phyloP scores from a whole-genome alignment of 768 basidiomycete species.

The Lyophyllum decastes region DNA sequence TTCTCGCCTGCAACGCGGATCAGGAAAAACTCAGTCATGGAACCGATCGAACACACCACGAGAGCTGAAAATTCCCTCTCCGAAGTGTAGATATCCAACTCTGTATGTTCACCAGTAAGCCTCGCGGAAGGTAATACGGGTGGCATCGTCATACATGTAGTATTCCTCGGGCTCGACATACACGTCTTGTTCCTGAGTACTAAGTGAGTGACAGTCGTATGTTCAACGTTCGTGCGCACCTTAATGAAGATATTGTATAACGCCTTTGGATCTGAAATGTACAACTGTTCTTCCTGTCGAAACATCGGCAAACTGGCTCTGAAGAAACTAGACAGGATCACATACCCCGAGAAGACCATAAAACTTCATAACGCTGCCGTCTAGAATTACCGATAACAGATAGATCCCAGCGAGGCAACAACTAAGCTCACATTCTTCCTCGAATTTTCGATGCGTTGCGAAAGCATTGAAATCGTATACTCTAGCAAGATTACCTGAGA shows the following conservation, averaged over 20 bases:
- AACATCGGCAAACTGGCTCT: background rate
- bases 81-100: no score
- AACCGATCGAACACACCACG: background rate
- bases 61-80: background rate
- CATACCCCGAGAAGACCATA: background rate
- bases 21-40: no score
- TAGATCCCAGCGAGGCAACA: no score
- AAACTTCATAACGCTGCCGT: background rate
- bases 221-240: background rate
- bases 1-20: conserved; percentile 4
- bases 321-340: background rate
- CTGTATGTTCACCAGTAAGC: no score
- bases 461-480: conserved; percentile 2
- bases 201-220: no score
- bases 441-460: background rate
- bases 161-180: conserved; percentile 5
- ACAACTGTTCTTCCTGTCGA: conserved; percentile 23
- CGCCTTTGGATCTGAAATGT: conserved; percentile 37
- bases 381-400: background rate
- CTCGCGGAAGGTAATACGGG: no score
- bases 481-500: background rate
- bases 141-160: background rate
- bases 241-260: conserved; percentile 39
- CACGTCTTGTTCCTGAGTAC: background rate
- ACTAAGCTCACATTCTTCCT: background rate